These are phyloP conservation scores for Plectosphaerella sp. DNA, from an alignment of 2,329 filamentous ascomycete genomes.

Conservation along the genomic window DNA sequence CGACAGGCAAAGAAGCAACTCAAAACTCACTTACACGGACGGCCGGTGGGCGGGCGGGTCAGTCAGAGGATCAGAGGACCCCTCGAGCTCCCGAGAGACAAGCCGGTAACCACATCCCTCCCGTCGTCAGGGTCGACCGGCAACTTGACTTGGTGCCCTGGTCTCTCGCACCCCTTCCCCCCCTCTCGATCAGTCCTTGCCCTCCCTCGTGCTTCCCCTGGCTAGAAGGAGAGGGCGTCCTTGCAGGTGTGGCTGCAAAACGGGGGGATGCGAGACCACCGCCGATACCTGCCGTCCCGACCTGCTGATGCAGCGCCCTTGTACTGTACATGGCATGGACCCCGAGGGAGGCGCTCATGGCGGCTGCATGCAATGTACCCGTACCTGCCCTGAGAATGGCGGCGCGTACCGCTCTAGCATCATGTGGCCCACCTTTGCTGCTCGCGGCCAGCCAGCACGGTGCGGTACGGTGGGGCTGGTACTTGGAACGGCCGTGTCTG, in stretches of 20 bases:
- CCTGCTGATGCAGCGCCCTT: too few relatives aligned
- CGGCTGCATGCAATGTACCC: not conserved
- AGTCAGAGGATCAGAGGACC: too few relatives aligned
- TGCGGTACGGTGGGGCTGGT: not conserved
- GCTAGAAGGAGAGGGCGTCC: not conserved
- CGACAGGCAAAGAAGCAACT: too few relatives aligned
- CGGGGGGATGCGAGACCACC: not conserved
- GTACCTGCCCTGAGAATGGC: not conserved
- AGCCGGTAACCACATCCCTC: too few relatives aligned
- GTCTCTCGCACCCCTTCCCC: not conserved
- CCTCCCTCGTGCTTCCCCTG: not conserved
- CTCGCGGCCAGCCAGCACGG: not conserved
- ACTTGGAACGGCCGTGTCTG: not conserved
- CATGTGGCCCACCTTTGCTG: not conserved
- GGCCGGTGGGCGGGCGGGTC: too few relatives aligned
- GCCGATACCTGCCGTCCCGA: too few relatives aligned
- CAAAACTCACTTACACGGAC: too few relatives aligned
- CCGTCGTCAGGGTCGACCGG: too few relatives aligned
- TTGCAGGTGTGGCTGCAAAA: not conserved
- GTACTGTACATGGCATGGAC: not conserved
- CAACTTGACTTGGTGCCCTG: too few relatives aligned
- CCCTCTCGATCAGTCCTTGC: not conserved
- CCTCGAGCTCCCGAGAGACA: too few relatives aligned
- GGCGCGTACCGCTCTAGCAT: not conserved
- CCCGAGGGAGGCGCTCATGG: not conserved